Conservation (phyloP, 441 rosid genomes). For the Mallotus japonicus region DNA sequence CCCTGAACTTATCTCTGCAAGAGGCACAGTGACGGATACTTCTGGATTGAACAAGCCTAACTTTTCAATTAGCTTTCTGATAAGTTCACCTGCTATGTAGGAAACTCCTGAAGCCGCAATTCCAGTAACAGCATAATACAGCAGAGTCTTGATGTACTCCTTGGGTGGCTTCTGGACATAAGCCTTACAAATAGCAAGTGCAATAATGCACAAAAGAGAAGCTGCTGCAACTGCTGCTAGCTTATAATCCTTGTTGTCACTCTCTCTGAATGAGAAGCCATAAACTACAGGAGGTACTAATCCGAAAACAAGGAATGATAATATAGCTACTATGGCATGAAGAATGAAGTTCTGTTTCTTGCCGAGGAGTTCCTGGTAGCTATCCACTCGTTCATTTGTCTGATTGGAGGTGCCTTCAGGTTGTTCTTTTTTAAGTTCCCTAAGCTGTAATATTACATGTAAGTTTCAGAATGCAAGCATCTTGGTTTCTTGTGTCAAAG, state of each 20-base stretch:
- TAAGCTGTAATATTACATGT: conserved; percentile 11
- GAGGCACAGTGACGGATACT: not conserved
- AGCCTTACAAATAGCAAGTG: conserved; percentile 24
- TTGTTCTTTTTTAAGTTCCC: conserved; percentile 17
- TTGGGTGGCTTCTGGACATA: conserved; percentile 10
- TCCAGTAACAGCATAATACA: not conserved
- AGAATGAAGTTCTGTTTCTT: conserved; percentile 9
- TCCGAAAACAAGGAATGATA: conserved; percentile 21
- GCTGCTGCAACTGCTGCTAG: conserved; percentile 16
- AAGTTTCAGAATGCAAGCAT: not conserved
- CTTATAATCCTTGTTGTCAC: conserved; percentile 16
- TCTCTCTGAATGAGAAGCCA: conserved; percentile 18
- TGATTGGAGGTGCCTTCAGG: not conserved
- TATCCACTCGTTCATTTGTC: conserved; percentile 13
- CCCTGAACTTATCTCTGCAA: not conserved
- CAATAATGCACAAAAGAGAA: conserved; percentile 19
- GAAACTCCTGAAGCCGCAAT: conserved; percentile 18
- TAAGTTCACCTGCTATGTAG: conserved; percentile 7
- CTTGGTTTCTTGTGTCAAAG: not conserved
- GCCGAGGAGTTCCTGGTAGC: conserved; percentile 13
- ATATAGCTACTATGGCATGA: conserved; percentile 18
- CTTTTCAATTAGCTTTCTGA: conserved; percentile 10
- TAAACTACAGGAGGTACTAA: conserved; percentile 16
- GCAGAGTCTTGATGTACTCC: conserved; percentile 2
- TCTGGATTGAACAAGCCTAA: conserved; percentile 6